These are phyloP conservation scores for Nannizziopsis barbatae DNA, from an alignment of 2,329 filamentous ascomycete species.

Conservation along the genomic window DNA sequence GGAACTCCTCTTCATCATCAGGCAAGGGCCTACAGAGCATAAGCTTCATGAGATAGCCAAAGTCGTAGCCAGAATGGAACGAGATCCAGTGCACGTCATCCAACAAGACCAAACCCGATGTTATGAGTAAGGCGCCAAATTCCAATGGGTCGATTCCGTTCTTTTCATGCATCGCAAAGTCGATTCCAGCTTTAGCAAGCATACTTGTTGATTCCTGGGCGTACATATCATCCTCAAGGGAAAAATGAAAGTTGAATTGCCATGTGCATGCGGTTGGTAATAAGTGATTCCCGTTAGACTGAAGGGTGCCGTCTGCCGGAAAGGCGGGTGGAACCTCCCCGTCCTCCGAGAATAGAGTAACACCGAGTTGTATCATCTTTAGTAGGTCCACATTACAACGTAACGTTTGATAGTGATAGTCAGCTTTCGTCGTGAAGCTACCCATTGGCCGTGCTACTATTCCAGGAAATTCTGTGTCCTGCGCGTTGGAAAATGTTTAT, in stretches of 20 bases:
- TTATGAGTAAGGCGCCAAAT: constrained; percentile 82
- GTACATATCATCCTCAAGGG: constrained; percentile 92
- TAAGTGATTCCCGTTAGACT: constrained; percentile 42
- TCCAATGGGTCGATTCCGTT: constrained; percentile 83
- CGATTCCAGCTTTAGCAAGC: constrained; percentile 80
- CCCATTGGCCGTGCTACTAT: constrained; percentile 94
- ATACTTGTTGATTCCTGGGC: constrained; percentile 90
- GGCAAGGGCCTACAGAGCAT: constrained; percentile 74
- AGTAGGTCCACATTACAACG: constrained; percentile 95
- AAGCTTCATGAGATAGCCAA: constrained; percentile 92
- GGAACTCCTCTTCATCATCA: constrained; percentile 80
- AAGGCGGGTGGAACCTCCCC: constrained; percentile 73
- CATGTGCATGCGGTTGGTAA: constrained; percentile 72
- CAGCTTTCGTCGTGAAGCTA: constrained; percentile 83
- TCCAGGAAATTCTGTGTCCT: constrained; percentile 98
- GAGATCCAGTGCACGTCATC: constrained; percentile 91
- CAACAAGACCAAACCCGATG: constrained; percentile 78
- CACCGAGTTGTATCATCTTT: constrained; percentile 92
- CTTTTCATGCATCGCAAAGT: constrained; percentile 71
- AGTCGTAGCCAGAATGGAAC: constrained; percentile 96
- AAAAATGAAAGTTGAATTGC: constrained; percentile 99
- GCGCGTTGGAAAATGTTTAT: constrained; percentile 13
- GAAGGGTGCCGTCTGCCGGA: constrained; percentile 43
- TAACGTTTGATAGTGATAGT: constrained; percentile 97
- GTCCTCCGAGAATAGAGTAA: constrained; percentile 83